Evolutionary conservation across 306 rosid species (phyloP), one percentile per base, ranked within the genome.

Genomic region (Sphenostylis stenocarpa): DNA sequence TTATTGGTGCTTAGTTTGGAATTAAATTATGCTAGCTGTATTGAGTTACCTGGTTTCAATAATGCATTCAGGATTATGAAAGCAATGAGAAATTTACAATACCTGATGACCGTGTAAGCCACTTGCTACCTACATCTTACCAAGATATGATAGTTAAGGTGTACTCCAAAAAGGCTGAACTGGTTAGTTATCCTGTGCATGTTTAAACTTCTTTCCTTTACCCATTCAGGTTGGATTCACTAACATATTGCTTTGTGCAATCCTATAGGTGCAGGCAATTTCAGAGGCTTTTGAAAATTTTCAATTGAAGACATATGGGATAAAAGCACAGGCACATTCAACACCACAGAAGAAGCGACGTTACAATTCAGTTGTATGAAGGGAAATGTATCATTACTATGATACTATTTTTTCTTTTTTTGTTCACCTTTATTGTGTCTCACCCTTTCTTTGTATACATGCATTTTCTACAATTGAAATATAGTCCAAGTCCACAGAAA

Each of bases 91-190:
- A 95, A 77, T 90, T 95, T 75, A 74, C 80, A 26, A 82, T 92
- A 63, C 58, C 90, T 9, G 88, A 95, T 24, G 92, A 85, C 2
- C 96, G 92, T 43, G 78, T 95, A 56, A 95, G 98, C 85, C 98
- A 92, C 85, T 84, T 95, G 87, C 81, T 95, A 84, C 98, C 98
- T n/a, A 60, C 96, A 44, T 86, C 86, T 24, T 92, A 88, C 78
- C 88, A 95, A 83, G 98, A 95, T 64, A 85, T 87, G 96, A 90
- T 95, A 76, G 97, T 95, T 67, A 86, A 95, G 85, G 98, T 95
- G 77, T 95, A 95, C 61, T 81, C 98, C 64, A 95, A 95, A 84
- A 95, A 83, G 86, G 96, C 98, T 24, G 96, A 95, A 81, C 77
- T 95, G 97, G 98, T 94, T 45, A 75, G 94, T 86, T 56, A 58